Percentiles rank a stretch among this genome's conserved stretches.
These are phyloP conservation scores for Boletus coccyginus DNA, from an alignment of 768 basidiomycete species.

Conservation along the genomic window DNA sequence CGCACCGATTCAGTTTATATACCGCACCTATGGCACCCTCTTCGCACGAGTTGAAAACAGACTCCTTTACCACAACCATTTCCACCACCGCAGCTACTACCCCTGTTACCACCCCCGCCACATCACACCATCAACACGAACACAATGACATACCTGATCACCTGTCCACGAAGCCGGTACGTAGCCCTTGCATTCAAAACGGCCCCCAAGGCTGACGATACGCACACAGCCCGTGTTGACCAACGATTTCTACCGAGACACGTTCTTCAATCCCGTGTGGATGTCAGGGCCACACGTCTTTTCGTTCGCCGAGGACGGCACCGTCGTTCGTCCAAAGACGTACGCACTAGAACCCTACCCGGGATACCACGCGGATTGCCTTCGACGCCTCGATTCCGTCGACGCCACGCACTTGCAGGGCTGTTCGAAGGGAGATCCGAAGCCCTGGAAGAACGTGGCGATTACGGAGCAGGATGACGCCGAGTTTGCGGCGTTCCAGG, in stretches of 20 bases:
- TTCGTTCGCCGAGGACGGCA: conserved; percentile 7
- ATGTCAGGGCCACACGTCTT: conserved; percentile 13
- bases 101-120: neutral
- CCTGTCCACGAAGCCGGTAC: neutral
- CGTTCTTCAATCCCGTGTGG: conserved; percentile 42
- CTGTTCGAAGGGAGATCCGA: neutral
- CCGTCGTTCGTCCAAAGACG: conserved; percentile 4
- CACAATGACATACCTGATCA: neutral
- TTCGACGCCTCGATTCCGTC: neutral
- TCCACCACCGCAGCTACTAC: neutral
- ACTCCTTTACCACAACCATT: neutral
- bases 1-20: neutral
- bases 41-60: neutral
- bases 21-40: neutral
- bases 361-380: neutral
- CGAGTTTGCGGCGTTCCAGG: conserved; percentile 1
- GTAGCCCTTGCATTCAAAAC: neutral
- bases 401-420: neutral
- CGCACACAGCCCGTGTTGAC: neutral
- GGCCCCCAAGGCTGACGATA: neutral
- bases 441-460: conserved; percentile 21
- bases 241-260: conserved; percentile 48
- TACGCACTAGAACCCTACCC: neutral
- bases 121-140: neutral
- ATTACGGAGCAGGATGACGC: conserved; percentile 15